Percentiles rank a stretch among this genome's conserved stretches.
phyloP scores from a whole-genome alignment of 805 yeast species.

The Wickerhamiella occidentalis region DNA sequence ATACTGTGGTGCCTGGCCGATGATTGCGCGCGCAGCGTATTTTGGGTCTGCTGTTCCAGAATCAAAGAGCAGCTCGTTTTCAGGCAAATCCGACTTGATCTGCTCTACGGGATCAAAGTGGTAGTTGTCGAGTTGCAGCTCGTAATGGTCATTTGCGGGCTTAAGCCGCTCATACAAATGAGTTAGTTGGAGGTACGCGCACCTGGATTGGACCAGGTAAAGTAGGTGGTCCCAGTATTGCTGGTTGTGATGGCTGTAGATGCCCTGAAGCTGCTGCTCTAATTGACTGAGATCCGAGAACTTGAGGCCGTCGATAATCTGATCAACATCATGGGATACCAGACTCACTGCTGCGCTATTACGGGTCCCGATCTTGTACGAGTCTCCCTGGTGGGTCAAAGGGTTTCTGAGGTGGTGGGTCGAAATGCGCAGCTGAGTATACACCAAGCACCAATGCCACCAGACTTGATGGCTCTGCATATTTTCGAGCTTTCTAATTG shows the following conservation, averaged over 20 bases:
- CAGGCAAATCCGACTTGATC: not conserved
- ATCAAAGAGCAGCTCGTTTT: constrained; percentile 11
- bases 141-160: not conserved
- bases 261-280: not conserved
- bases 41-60: constrained; percentile 5
- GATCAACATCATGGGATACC: constrained; percentile 3
- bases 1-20: constrained; percentile 11
- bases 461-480: not conserved
- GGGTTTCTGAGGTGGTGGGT: not conserved
- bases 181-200: not conserved
- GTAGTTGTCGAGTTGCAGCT: not conserved
- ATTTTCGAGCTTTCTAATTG: not conserved
- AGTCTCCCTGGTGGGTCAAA: not conserved
- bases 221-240: constrained; percentile 8
- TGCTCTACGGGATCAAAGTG: not conserved
- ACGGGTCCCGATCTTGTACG: not conserved
- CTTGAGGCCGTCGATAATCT: not conserved
- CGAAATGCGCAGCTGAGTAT: constrained; percentile 5
- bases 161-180: not conserved
- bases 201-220: constrained; percentile 1
- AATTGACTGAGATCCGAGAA: not conserved
- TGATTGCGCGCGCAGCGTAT: constrained; percentile 8
- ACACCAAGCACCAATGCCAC: constrained; percentile 10
- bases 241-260: not conserved
- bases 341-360: not conserved